Percentiles rank a stretch among this genome's conserved stretches.
Conservation (phyloP, 2,329 filamentous ascomycete genomes). For the Cladosporium sp. region DNA sequence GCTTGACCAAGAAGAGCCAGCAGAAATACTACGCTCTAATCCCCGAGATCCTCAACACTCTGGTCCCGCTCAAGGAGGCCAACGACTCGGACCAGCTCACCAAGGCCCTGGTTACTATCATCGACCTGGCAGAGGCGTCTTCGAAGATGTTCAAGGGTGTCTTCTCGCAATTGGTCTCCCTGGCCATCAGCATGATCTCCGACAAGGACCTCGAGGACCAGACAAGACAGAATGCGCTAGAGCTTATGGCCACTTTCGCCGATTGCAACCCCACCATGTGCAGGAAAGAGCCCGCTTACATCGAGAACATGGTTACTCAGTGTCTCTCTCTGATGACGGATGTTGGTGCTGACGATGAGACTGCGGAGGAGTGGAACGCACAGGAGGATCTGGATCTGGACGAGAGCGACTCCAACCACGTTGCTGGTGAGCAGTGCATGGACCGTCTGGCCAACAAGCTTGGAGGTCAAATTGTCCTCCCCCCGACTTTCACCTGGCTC, state of each 20-base stretch:
- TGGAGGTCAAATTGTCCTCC: conserved; percentile 85
- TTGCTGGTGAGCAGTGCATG: conserved; percentile 97
- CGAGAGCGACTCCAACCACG: conserved; percentile 94
- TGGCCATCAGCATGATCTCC: conserved; percentile 88
- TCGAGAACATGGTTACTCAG: conserved; percentile 95
- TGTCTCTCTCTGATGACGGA: conserved; percentile 98
- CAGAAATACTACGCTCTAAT: conserved; percentile 82
- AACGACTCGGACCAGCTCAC: conserved; percentile 87
- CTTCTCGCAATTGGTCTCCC: conserved; percentile 89
- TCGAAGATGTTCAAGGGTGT: conserved; percentile 96
- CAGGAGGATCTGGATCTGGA: conserved; percentile 93
- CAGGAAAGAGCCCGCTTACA: conserved; percentile 87
- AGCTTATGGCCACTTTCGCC: conserved; percentile 96
- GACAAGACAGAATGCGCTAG: conserved; percentile 87
- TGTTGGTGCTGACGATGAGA: conserved; percentile 87
- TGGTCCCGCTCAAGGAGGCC: conserved; percentile 88
- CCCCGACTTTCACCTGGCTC: conserved; percentile 93
- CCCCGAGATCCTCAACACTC: conserved; percentile 86
- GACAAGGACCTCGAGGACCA: conserved; percentile 92
- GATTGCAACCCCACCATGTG: conserved; percentile 93
- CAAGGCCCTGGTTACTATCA: conserved; percentile 82
- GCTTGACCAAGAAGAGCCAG: conserved; percentile 80
- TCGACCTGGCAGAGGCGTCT: conserved; percentile 89
- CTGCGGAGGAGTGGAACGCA: conserved; percentile 87
- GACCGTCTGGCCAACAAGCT: conserved; percentile 95